Evolutionary conservation across 2,329 filamentous ascomycete species (phyloP), one percentile per base, ranked within the genome.

Genomic region (Ascochyta fabae): DNA sequence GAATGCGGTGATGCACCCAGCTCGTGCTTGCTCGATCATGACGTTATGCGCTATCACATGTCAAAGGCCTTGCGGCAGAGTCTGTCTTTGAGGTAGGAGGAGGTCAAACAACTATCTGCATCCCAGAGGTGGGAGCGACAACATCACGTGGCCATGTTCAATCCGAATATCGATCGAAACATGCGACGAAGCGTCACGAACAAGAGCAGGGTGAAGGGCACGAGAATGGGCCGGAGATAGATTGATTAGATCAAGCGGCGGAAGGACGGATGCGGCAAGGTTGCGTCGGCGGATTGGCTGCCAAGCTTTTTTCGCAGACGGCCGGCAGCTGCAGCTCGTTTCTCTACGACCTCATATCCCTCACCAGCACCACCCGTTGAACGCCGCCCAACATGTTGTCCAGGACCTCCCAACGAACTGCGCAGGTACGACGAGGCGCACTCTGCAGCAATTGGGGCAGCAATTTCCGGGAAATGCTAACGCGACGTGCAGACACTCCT

Each of bases 401-500:
- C 62, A 75, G 75, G 70, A 76, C 72, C 69, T 77, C 77, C 59
- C 72, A 75, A 62, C 73, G 72, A 70, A 79, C 80, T 69, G 79
- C 79, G 69, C 79, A 80, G 77, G 80, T 81, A 78, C 59, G 75
- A 66, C 52, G 58, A 36, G 47, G 60, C 27, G 26, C 41, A 27
- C 13, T 22, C 31, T 16, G 36, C 27, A 31, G 47, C 68, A 66
- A 74, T 74, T 73, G 68, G 60, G 31, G 45, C 54, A 33, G 48
- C 16, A 29, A 46, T n/a, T 35, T 29, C 13, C 31, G 39, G 39
- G 40, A 27, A 46, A 41, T 60, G 61, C 70, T 75, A 69, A 73
- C 59, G 53, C 61, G 56, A 58, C 42, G 49, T 53, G 31, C 70
- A 86, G 84, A 81, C 81, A 71, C 79, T 86, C 70, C 79, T 86